Evolutionary conservation across 371 early-diverging fungal species (phyloP).

Genomic region (Rhizopus arrhizus): DNA sequence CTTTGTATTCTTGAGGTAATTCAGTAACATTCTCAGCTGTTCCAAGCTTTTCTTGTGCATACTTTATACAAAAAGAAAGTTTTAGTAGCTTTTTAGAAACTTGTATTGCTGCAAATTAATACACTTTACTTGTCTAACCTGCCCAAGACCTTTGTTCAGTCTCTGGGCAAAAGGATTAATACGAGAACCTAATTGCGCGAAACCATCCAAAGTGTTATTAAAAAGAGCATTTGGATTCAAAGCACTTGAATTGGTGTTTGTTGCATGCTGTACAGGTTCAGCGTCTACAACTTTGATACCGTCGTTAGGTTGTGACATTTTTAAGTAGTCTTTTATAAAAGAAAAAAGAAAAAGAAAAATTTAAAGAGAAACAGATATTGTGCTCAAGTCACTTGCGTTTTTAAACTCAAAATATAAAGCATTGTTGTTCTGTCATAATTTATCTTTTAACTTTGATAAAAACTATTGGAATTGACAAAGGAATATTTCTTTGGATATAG

Average conservation of each 20-base stretch:
- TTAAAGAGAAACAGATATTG: not conserved
- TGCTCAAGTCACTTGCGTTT: no score
- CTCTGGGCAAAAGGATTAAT: slow-evolving; percentile 75
- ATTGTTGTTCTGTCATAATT: no score
- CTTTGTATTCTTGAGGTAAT: slow-evolving; percentile 86
- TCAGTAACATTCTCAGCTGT: slow-evolving; percentile 81
- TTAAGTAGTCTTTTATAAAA: not conserved
- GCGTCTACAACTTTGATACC: slow-evolving; percentile 42
- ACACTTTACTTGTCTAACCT: slow-evolving; percentile 73
- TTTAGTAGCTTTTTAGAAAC: not conserved
- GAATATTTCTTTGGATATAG: no score
- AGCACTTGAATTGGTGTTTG: slow-evolving; percentile 5
- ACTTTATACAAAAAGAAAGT: slow-evolving; percentile 43
- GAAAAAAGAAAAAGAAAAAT: not conserved
- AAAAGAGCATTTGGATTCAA: slow-evolving; percentile 39
- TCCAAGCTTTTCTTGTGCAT: slow-evolving; percentile 84
- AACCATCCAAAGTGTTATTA: slow-evolving; percentile 60
- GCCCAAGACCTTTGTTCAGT: slow-evolving; percentile 74
- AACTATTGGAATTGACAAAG: no score
- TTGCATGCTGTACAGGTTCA: slow-evolving; percentile 26
- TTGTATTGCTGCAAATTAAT: no score
- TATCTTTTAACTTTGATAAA: no score
- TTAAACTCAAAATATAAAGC: no score
- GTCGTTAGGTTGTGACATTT: slow-evolving; percentile 28
- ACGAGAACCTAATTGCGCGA: slow-evolving; percentile 63